Evolutionary conservation across 306 rosid genomes (phyloP), one percentile per base, ranked within the genome.

Genomic region (Coriaria nepalensis): DNA sequence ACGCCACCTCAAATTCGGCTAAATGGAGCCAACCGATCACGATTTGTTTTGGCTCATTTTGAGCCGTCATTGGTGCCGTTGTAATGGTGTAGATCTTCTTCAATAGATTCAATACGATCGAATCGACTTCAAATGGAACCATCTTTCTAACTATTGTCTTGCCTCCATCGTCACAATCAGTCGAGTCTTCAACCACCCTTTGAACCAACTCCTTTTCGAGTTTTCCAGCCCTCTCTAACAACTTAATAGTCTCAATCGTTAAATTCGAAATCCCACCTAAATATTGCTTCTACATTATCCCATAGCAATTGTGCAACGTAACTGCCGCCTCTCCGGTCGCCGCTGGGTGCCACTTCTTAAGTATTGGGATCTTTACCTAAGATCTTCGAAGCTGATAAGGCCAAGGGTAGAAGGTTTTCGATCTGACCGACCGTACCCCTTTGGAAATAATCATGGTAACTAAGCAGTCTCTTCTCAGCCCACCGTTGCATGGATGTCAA

Each of bases 71-170:
- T 57, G 43, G 64, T 8, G 56, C 69, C 80, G 8, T 42, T 37
- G 29, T 20, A 20, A 13, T 53, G 71, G 47, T 67, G 58, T 10
- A 41, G 38, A 8, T 68, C 95, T 35, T 62, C 33, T 68, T 73
- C 64, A 85, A 15, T 29, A 90, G 82, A 56, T 73, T 75, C 52
- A 78, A 40, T 34, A 90, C 80, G 57, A 85, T 68, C 29, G 78
- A 55, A 35, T 90, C 98, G 59, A 85, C 87, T 57, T 85, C 98
- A 59, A 79, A 90, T 0, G 93, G 98, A 68, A 71, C 63, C 98
- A 90, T 90, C 64, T 85, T 83, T 66, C 69, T 69, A 4, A 90
- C 80, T 6, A 79, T 67, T 8, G 76, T 45, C 56, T 71, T 73
- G 5, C 81, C 94, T 5, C 84, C 77, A 57, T 85, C 94, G 6